These are phyloP conservation scores for Cantharellus anzutake DNA, from an alignment of 768 basidiomycete genomes.

Conservation along the genomic window DNA sequence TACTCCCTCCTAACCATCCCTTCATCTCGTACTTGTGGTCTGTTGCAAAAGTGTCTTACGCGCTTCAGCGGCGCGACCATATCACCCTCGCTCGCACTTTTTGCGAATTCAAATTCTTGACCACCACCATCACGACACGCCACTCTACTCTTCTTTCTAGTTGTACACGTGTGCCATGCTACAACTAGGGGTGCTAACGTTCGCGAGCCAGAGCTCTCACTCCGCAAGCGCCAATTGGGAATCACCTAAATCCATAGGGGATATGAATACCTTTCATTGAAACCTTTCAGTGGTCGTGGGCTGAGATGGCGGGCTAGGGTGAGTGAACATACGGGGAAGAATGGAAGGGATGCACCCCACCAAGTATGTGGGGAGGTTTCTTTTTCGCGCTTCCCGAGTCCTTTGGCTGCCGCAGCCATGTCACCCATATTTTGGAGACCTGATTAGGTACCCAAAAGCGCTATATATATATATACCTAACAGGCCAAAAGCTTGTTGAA, in stretches of 20 bases:
- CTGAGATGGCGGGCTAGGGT: slow-evolving; percentile 4
- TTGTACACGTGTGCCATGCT: not conserved
- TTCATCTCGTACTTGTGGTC: too few species aligned
- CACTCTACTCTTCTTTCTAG: too few species aligned
- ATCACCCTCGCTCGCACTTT: too few species aligned
- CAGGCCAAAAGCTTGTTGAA: too few species aligned
- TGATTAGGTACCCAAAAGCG: not conserved
- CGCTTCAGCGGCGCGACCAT: too few species aligned
- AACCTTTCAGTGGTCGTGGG: slow-evolving; percentile 1
- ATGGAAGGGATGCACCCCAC: slow-evolving; percentile 1
- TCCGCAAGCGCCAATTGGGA: slow-evolving; percentile 2
- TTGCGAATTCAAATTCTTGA: not conserved
- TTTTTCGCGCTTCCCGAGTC: too few species aligned
- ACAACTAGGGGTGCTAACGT: slow-evolving; percentile 2
- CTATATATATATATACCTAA: too few species aligned
- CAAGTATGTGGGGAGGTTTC: too few species aligned
- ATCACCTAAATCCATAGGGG: slow-evolving; percentile 4
- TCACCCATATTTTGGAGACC: not conserved
- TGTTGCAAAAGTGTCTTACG: too few species aligned
- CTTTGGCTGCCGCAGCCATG: not conserved
- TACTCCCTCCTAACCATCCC: too few species aligned
- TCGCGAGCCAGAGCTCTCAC: slow-evolving; percentile 1
- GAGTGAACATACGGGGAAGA: slow-evolving; percentile 1
- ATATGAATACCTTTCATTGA: slow-evolving; percentile 3
- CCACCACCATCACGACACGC: too few species aligned